A percentile compares a stretch with the other conserved stretches of the same genome.
Conservation (phyloP, 345 rosid genomes). For the Clausena lansium region DNA sequence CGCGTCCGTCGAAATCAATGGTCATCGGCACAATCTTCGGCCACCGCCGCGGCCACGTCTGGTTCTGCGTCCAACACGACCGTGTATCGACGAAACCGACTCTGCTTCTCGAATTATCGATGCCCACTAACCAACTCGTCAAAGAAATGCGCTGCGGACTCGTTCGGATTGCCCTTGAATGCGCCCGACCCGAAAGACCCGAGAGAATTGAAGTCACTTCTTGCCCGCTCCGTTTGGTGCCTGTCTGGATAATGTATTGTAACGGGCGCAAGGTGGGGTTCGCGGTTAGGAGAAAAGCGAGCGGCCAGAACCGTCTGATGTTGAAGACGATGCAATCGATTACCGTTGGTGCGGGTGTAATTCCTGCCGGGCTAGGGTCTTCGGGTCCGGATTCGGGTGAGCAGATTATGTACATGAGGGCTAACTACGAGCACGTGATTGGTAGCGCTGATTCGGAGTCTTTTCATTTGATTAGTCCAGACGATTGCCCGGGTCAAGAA, state of each 20-base stretch:
- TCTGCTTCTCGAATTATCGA: conserved; percentile 74
- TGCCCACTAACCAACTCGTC: conserved; percentile 58
- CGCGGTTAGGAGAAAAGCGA: conserved; percentile 51
- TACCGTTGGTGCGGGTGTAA: conserved; percentile 79
- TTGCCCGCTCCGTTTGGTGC: conserved; percentile 62
- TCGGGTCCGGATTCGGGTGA: conserved; percentile 32
- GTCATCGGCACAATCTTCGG: conserved; percentile 85
- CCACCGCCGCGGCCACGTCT: conserved; percentile 74
- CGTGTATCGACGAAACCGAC: conserved; percentile 70
- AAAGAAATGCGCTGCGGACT: conserved; percentile 74
- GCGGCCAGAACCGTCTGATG: conserved; percentile 45
- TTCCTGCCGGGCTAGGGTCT: conserved; percentile 48
- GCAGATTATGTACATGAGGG: conserved; percentile 82
- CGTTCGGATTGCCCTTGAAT: conserved; percentile 77
- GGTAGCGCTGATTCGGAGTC: conserved; percentile 77
- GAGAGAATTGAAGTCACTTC: conserved; percentile 25
- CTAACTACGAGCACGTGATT: conserved; percentile 77
- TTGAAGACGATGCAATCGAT: conserved; percentile 69
- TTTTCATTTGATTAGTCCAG: conserved; percentile 78
- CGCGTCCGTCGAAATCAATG: conserved; percentile 76
- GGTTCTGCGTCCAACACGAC: conserved; percentile 82
- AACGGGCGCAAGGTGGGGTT: conserved; percentile 66
- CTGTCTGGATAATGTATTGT: conserved; percentile 68
- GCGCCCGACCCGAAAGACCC: conserved; percentile 36
- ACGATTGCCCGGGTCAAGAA: conserved; percentile 70